Conservation (phyloP, 805 yeast genomes). For the Hanseniaspora lachancei region DNA sequence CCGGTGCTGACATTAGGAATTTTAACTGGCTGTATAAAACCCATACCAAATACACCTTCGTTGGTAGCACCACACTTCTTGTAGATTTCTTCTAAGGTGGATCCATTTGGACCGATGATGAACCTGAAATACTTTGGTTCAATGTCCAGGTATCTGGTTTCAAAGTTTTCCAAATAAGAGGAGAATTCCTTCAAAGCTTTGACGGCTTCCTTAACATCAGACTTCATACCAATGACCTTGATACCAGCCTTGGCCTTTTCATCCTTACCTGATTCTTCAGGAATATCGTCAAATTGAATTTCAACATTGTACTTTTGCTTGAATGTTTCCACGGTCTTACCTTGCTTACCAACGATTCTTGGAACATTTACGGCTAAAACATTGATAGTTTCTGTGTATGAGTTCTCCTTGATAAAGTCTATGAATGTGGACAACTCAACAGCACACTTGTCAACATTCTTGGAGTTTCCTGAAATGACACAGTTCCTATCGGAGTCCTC, state of each 20-base stretch:
- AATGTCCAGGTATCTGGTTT: conserved; percentile 47
- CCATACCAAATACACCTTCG: conserved; percentile 27
- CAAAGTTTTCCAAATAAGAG: conserved; percentile 48
- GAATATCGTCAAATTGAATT: conserved; percentile 27
- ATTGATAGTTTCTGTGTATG: conserved; percentile 46
- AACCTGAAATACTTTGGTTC: conserved; percentile 61
- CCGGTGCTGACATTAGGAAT: conserved; percentile 41
- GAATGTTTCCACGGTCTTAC: conserved; percentile 71
- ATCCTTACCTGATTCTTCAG: conserved; percentile 33
- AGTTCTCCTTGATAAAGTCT: conserved; percentile 78
- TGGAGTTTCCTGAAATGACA: conserved; percentile 74
- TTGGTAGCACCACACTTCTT: conserved; percentile 58
- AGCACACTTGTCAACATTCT: conserved; percentile 70
- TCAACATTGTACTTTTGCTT: conserved; percentile 48
- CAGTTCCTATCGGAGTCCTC: conserved; percentile 54
- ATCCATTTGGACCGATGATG: conserved; percentile 69
- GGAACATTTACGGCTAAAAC: conserved; percentile 69
- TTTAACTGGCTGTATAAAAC: conserved; percentile 35
- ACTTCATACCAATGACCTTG: conserved; percentile 63
- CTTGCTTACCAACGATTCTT: conserved; percentile 77
- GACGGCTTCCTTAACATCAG: conserved; percentile 61
- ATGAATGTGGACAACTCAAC: conserved; percentile 73
- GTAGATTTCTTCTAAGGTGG: conserved; percentile 59
- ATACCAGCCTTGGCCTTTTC: conserved; percentile 45
- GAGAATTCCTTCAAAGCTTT: conserved; percentile 50